Evolutionary conservation across 2,329 filamentous ascomycete genomes (phyloP), one percentile per base, ranked within the genome.

Genomic region (Capronia epimyces): DNA sequence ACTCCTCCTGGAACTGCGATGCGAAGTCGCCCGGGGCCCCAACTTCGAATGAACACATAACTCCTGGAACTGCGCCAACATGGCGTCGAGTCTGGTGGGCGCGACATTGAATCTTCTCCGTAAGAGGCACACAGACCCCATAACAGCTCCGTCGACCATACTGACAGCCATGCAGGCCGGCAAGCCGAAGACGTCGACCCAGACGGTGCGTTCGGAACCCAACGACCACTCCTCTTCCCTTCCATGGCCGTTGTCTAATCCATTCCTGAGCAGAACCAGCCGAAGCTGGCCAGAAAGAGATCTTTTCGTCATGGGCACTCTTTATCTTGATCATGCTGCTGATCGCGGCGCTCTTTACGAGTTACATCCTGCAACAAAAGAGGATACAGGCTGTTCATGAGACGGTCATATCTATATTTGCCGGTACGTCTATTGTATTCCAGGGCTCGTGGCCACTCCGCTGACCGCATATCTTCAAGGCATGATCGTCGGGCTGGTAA

Each of bases 341-440:
- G 64, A 95, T 97, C 61, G 81, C 87, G 60, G 91, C 93, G 56
- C 87, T 98, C 63, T 95, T 97, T 70, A 95, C 89, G 39, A 96
- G 90, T 76, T 98, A 98, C 73, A 86, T 94, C 61, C 80, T 98
- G 55, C 91, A 97, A 71, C 88, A 93, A 73, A 90, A 88, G 72
- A 96, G 94, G 73, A 90, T 98, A 50, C 93, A 96, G 65, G 93
- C 93, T 22, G 86, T 98, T 48, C 93, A 98, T 70, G 93, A 98
- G 75, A 98, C 93, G 1, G 93, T 97, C 63, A 83, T 98, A 56
- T 97, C 91, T 55, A 98, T 98, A 67, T 97, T 98, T 74, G 90
- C 89, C 51, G 89, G 89, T 90, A 71, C 46, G 69, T 7, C 27
- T 15, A 15, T 42, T 29, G 25, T 20, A 15, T 9, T 36, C 13